These are phyloP conservation scores for Mimosa pudica DNA, from an alignment of 306 rosid genomes.

Conservation along the genomic window DNA sequence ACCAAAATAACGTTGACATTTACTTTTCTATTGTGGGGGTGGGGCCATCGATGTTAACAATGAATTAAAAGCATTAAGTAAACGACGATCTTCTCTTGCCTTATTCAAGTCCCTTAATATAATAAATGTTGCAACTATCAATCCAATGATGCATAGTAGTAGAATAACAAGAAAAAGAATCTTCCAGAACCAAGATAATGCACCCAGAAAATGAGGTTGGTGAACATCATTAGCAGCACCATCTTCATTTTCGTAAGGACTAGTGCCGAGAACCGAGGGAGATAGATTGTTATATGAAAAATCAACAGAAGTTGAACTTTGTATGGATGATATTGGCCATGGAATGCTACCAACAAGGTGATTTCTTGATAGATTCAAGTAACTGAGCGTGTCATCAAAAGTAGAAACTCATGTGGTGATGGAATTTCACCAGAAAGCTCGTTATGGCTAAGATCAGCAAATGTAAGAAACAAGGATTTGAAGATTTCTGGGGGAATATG, in stretches of 20 bases:
- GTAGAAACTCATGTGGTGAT: no score
- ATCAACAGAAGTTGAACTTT: constrained; percentile 91
- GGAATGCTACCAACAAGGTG: constrained; percentile 83
- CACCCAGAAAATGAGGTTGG: constrained; percentile 59
- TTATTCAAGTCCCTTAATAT: constrained; percentile 78
- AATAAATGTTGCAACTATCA: constrained; percentile 71
- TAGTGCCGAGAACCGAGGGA: constrained; percentile 92
- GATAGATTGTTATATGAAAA: constrained; percentile 92
- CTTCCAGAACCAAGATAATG: constrained; percentile 76
- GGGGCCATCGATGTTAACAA: no score
- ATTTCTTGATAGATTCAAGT: constrained; percentile 84
- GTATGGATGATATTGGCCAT: constrained; percentile 73
- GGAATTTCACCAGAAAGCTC: constrained; percentile 79
- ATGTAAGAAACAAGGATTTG: constrained; percentile 77
- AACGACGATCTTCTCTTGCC: constrained; percentile 63
- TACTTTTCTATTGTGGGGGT: no score
- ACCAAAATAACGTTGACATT: no score
- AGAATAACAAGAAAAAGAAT: constrained; percentile 71
- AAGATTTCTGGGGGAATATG: constrained; percentile 71
- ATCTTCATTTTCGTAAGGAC: constrained; percentile 77
- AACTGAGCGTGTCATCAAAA: constrained; percentile 32
- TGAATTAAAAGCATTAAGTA: no score
- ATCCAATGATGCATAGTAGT: constrained; percentile 72
- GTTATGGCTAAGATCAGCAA: constrained; percentile 84
- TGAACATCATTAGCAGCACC: constrained; percentile 64